Evolutionary conservation across 176 grass and related monocot genomes (phyloP).

Genomic region (Pontederia paniculata): DNA sequence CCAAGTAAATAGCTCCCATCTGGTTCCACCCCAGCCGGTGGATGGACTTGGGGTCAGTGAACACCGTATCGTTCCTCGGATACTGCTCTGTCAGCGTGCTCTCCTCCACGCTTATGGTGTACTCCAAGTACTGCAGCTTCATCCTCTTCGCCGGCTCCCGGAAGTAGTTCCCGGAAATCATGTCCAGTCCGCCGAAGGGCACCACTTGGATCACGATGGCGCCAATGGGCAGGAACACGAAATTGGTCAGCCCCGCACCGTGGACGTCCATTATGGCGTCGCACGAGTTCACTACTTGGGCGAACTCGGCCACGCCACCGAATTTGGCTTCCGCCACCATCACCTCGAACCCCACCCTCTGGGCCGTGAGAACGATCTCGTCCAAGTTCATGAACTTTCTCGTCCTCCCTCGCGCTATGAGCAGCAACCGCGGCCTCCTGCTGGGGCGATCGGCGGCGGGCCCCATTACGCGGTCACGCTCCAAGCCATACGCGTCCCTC

Average conservation of each 20-base stretch:
- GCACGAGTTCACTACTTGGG: slow-evolving; percentile 32
- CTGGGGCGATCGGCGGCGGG: slow-evolving; percentile 30
- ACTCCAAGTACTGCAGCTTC: slow-evolving; percentile 43
- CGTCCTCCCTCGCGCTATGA: slow-evolving; percentile 41
- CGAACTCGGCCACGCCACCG: slow-evolving; percentile 31
- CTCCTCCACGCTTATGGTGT: slow-evolving; percentile 41
- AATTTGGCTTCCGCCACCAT: slow-evolving; percentile 26
- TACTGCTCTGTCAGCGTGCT: slow-evolving; percentile 58
- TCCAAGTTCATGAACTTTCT: slow-evolving; percentile 35
- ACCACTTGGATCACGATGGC: slow-evolving; percentile 58
- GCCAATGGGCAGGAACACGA: slow-evolving; percentile 43
- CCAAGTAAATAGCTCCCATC: slow-evolving; percentile 43
- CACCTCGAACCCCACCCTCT: slow-evolving; percentile 58
- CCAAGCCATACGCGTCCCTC: slow-evolving; percentile 31
- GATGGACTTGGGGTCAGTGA: slow-evolving; percentile 46
- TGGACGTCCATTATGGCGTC: slow-evolving; percentile 65
- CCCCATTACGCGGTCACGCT: slow-evolving; percentile 25
- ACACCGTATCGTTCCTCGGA: slow-evolving; percentile 36
- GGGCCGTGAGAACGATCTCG: slow-evolving; percentile 24
- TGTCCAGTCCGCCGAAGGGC: slow-evolving; percentile 41
- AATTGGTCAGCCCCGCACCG: slow-evolving; percentile 55
- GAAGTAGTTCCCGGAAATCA: slow-evolving; percentile 32
- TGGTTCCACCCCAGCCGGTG: slow-evolving; percentile 38
- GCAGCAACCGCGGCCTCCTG: slow-evolving; percentile 57
- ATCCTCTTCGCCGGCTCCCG: slow-evolving; percentile 36